These are phyloP conservation scores for Penstemon barbatus DNA, from an alignment of 257 asterid genomes.

Conservation along the genomic window DNA sequence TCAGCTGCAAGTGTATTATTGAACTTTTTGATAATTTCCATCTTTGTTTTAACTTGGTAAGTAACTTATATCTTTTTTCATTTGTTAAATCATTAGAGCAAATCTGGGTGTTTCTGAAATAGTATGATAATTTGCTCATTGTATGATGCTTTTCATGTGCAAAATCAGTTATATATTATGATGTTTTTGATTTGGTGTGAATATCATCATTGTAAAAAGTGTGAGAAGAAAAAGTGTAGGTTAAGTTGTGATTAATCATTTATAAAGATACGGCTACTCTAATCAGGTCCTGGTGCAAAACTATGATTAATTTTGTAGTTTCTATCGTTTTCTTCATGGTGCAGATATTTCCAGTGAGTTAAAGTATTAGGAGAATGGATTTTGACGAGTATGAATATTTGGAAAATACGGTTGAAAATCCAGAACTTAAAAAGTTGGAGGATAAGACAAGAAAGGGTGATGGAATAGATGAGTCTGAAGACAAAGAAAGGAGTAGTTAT, in stretches of 20 bases:
- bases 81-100: conserved; percentile 1
- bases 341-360: conserved; percentile 13
- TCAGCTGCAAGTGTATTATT: too few relatives aligned
- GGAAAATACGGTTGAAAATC: conserved; percentile 54
- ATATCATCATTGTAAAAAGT: not conserved
- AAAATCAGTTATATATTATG: conserved; percentile 13
- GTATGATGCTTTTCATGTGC: conserved; percentile 10
- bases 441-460: conserved; percentile 44
- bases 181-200: not conserved
- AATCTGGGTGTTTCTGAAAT: conserved; percentile 29
- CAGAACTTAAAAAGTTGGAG: conserved; percentile 38
- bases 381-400: conserved; percentile 59
- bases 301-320: conserved; percentile 2
- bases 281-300: not conserved
- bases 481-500: conserved; percentile 40
- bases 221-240: not conserved
- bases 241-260: not conserved
- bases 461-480: conserved; percentile 33
- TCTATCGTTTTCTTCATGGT: conserved; percentile 14
- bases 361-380: conserved; percentile 38
- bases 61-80: not conserved
- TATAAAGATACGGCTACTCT: not conserved
- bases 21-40: too few relatives aligned
- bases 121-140: not conserved
- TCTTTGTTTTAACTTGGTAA: too few relatives aligned